phyloP scores from a whole-genome alignment of 192 early-diverging fungal genomes.

The Obelidium mucronatum region DNA sequence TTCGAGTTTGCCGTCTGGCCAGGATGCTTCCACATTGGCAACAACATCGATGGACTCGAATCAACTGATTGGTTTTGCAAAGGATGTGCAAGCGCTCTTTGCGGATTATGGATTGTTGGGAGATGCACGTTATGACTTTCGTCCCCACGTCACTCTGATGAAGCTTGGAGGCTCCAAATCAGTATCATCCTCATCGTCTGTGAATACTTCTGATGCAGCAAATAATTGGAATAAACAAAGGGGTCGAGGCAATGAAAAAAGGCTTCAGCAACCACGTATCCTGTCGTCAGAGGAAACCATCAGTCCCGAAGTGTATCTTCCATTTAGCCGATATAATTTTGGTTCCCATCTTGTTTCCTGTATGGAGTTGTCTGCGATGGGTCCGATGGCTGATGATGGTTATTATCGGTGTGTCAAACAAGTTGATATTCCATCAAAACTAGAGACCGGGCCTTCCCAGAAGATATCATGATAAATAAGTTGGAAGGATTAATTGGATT shows the following conservation, averaged over 20 bases:
- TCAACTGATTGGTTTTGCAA: neutral
- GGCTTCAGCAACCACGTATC: neutral
- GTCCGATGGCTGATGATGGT: constrained; percentile 9
- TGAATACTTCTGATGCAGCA: too few species aligned
- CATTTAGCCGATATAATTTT: constrained; percentile 7
- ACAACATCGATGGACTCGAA: too few species aligned
- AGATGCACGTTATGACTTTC: constrained; percentile 2
- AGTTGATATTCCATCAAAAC: neutral
- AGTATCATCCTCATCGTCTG: neutral
- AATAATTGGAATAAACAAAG: neutral
- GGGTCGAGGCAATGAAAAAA: neutral
- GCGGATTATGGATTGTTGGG: neutral
- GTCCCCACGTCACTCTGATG: constrained; percentile 13
- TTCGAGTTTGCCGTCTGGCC: too few species aligned
- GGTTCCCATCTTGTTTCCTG: neutral
- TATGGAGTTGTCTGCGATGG: constrained; percentile 15
- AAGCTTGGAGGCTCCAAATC: constrained; percentile 2
- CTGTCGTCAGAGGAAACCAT: neutral
- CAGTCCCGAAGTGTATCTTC: neutral
- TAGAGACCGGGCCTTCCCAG: too few species aligned
- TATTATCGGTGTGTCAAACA: constrained; percentile 1
- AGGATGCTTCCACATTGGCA: too few species aligned
- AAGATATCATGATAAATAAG: too few species aligned
- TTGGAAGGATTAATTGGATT: neutral
- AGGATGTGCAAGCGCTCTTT: constrained; percentile 18